These are phyloP conservation scores for Ceriops decandra DNA, from an alignment of 345 rosid genomes.

Conservation along the genomic window DNA sequence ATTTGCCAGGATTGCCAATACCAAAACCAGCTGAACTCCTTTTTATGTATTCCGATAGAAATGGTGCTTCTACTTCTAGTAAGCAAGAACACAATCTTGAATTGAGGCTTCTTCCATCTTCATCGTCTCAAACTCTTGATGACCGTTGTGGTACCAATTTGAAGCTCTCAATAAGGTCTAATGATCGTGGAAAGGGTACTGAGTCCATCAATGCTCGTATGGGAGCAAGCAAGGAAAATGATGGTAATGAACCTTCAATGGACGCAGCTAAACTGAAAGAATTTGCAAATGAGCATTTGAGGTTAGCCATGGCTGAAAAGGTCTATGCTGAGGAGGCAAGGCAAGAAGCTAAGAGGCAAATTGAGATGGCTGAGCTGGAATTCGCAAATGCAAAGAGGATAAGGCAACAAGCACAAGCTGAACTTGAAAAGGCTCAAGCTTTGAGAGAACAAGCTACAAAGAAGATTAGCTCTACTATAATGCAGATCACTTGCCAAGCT, in stretches of 20 bases:
- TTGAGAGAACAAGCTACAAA: slow-evolving; percentile 66
- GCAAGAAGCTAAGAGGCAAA: slow-evolving; percentile 60
- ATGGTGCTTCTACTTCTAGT: slow-evolving; percentile 20
- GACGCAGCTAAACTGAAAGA: slow-evolving; percentile 47
- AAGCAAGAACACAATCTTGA: slow-evolving; percentile 49
- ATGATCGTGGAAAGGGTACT: slow-evolving; percentile 6
- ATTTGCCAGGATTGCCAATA: slow-evolving; percentile 28
- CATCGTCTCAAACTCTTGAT: slow-evolving; percentile 35
- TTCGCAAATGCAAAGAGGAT: slow-evolving; percentile 65
- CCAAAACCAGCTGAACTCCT: slow-evolving; percentile 22
- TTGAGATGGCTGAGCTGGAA: slow-evolving; percentile 73
- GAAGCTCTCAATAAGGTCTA: slow-evolving; percentile 63
- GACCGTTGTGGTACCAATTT: slow-evolving; percentile 39
- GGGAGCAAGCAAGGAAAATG: slow-evolving; percentile 20
- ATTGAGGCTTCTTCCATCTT: slow-evolving; percentile 60
- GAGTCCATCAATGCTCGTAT: not conserved
- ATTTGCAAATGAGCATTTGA: slow-evolving; percentile 45
- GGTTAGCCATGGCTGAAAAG: slow-evolving; percentile 59
- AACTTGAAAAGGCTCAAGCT: slow-evolving; percentile 61
- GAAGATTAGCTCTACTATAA: slow-evolving; percentile 53
- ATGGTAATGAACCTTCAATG: slow-evolving; percentile 8
- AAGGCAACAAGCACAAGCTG: slow-evolving; percentile 66
- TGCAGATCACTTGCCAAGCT: slow-evolving; percentile 72
- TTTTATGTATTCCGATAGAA: slow-evolving; percentile 21
- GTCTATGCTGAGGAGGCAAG: slow-evolving; percentile 68